Base-by-base conservation (phyloP, 2,329 filamentous ascomycete genomes). In the Colletotrichum cereale region DNA sequence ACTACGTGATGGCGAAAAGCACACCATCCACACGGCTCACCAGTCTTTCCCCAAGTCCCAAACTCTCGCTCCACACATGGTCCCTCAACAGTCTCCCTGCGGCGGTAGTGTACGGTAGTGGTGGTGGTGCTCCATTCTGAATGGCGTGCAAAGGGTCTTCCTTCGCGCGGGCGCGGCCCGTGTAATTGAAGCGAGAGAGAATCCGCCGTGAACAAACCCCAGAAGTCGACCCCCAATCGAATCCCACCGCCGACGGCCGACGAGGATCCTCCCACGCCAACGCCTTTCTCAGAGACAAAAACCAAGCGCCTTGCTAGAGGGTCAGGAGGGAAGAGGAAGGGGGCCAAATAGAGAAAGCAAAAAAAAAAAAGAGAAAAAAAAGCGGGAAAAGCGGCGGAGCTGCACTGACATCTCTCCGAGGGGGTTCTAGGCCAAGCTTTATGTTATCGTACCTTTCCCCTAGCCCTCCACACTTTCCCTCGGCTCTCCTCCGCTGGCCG, bases 11-110 rank as follows among this genome's bases (percentile, higher is more conserved):
- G 60, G 60, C 31, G 47, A 62, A 50, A 50, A 62, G 44, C 34
- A 52, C 34, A 52, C 60, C 34, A 52, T 5, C 60, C 60, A 50
- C 31, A 42, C 21, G 18, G n/a, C 57, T 21, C 12, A 61, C 29
- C 58, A 38, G 26, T 14, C 26, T 61, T 29, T 24, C 26, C 57
- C 52, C 48, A 6, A 10, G 48, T 21, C 48, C 50, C 26, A 53
- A 21, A 31, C 50, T n/a, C 29, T 29, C 26, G 24, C 6, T 26
- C 40, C 40, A 34, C 40, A 36, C 14, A 2, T 48, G 24, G 58
- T 36, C 42, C 29, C 57, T 61, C 44, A 52, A 52, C 47, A 62
- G n/a, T 29, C 60, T 62, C 60, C 60, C 47, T 62, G n/a, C 44
- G 53, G 58, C 29, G 31, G n/a, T 61, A 31, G 29, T n/a, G n/a